Base-by-base conservation (phyloP, 2,329 filamentous ascomycete genomes). In the Venturiaceae sp. region DNA sequence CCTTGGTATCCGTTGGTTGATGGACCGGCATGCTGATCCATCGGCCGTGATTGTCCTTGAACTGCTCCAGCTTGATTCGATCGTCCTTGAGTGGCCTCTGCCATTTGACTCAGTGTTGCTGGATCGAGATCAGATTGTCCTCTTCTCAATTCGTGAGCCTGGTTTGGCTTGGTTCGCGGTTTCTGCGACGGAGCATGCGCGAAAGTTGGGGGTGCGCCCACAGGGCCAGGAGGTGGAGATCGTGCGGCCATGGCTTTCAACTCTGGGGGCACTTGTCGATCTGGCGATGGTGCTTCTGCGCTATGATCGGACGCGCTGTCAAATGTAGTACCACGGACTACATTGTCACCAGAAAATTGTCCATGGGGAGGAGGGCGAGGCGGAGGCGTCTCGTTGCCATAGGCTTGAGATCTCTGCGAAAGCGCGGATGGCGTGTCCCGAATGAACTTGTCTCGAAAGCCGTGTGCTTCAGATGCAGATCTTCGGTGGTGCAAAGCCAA, bases 71-170 rank as follows among this genome's bases (percentile, higher is more conserved):
- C 14, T 30, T 44, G 52, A 36, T 46, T 32, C 26, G 33, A 41
- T 21, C 52, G 13, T 26, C 52, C 52, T 36, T 39, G 37, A 57
- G 82, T 83, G 50, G 87, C 87, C 63, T 86, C 87, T 33, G 83
- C 84, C 68, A 97, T 79, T 68, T 96, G 90, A 47, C 85, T 81
- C 50, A 96, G 77, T 0, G 92, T 97, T 1, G 84, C 85, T 64
- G 80, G 82, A 28, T 94, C 96, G 69, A 97, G 85, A 23, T 90
- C 86, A 64, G 87, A 91, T 64, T 90, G 94, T 55, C 88, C 90
- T 63, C 85, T 85, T 62, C 88, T 86, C 65, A 92, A 78, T 67
- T 94, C 89, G 14, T 87, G 83, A 32, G 90, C 86, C 60, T 89
- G 83, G 64, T 88, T 84, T 0, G 88, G 88, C 62, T 83, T 83